Evolutionary conservation across 371 early-diverging fungal genomes (phyloP), one percentile per base, ranked within the genome.

Genomic region (Syncephalastrum racemosum): DNA sequence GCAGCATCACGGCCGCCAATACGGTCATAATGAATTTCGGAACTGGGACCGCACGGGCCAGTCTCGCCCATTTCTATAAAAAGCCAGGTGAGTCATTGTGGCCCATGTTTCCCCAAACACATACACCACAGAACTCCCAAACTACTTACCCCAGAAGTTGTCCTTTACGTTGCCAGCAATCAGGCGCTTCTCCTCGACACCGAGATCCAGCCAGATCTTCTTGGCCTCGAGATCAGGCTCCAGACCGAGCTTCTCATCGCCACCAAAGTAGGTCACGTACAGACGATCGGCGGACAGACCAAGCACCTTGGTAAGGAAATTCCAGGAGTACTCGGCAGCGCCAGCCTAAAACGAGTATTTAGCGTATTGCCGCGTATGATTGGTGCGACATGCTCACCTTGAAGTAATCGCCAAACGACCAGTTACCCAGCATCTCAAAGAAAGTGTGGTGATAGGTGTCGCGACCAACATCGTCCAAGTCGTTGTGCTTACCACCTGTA

Each of bases 361-460:
- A 18, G 24, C 31, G 16, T 1, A 31, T 16, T 19, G 13, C 4
- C 15, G 13, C 16, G n/a, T 50, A 8, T 14, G 42, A 40, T 15
- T 42, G 40, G 22, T 18, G 14, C n/a, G 16, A 23, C 46, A 15
- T 52, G 15, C 13, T 22, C 59, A 87, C 89, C 89, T 99, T 99
- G 80, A 99, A 99, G 76, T 99, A 99, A 68, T 99, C 98, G 54
- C 99, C 99, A 83, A 99, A 99, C 19, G 99, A 98, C 99, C 99
- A 99, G 84, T 99, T 99, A 54, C 99, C 99, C 78, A 99, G 81
- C 99, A 99, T 99, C 80, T 99, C 99, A 83, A 99, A 99, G 82
- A 97, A 99, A 40, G 99, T 99, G 76, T 99, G 99, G 77, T 99
- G 99, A 74, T 99, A 99, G 6, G 93, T 95, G 71, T 99, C 99